Base-by-base conservation (phyloP, 148 eudicot genomes). In the Persicaria maculosa region DNA sequence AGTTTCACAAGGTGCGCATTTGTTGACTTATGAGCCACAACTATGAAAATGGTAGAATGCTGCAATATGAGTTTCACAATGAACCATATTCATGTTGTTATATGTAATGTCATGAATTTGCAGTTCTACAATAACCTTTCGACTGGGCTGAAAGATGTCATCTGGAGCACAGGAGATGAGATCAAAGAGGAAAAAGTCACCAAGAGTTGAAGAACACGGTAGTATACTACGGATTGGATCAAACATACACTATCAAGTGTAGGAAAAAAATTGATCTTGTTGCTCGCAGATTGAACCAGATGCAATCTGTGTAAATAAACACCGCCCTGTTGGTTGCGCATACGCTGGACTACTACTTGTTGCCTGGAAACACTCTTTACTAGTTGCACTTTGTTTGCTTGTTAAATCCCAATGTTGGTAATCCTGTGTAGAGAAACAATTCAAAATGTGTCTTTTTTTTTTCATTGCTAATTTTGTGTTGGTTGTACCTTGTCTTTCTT, bases 71-170 rank as follows among this genome's bases (percentile, higher is more conserved):
- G 40, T 31, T 31, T 31, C 40, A 31, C 40, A 31, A 31, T 31
- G 40, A 0, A 31, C 40, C 3, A 31, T 31, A 31, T 31, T 31
- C 40, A 31, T 31, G 40, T 31, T 0, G 40, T 0, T 31, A 31
- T 31, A 31, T 31, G 40, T 31, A 31, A 31, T 59, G 10, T 80
- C 58, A 72, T 77, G 67, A 54, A 59, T 75, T 46, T 19, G 12
- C 91, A 95, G 99, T 95, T 95, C 80, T 95, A 92, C 88, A 90
- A 90, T 76, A 90, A 84, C 83, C 91, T 95, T 9, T 85, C 97
- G 4, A 85, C 92, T 74, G 97, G 99, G 71, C 77, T 95, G 84
- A 87, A 95, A 83, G 97, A 90, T 75, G 86, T 95, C 47, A 96
- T 95, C 45, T 95, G 99, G 99, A 88, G 82, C 72, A 50, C 86